These are phyloP conservation scores for Ustilago shanxiensis DNA, from an alignment of 1,284 basidiomycete genomes.

Conservation along the genomic window DNA sequence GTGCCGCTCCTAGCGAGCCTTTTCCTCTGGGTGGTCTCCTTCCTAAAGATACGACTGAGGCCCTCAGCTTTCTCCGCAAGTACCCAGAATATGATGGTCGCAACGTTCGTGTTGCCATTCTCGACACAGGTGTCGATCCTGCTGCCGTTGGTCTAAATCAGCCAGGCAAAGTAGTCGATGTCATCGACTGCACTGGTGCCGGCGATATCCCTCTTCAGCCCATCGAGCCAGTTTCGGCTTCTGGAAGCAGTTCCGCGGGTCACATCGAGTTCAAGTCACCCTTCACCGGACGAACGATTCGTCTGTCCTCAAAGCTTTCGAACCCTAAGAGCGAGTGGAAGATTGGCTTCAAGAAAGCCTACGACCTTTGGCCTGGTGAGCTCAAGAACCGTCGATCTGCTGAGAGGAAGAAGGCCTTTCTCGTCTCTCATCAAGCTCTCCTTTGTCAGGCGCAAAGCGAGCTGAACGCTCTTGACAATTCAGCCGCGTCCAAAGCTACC, in stretches of 20 bases:
- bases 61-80: slow-evolving; percentile 65
- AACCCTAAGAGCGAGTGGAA: slow-evolving; percentile 69
- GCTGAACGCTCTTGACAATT: slow-evolving; percentile 46
- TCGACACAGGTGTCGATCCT: slow-evolving; percentile 71
- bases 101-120: slow-evolving; percentile 68
- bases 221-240: slow-evolving; percentile 37
- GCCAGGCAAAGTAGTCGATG: slow-evolving; percentile 69
- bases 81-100: slow-evolving; percentile 69
- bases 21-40: slow-evolving; percentile 68
- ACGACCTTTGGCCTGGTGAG: slow-evolving; percentile 69
- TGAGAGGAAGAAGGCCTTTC: slow-evolving; percentile 66
- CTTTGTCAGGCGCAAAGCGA: slow-evolving; percentile 60
- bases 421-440: slow-evolving; percentile 64
- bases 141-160: slow-evolving; percentile 68
- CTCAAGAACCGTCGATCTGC: slow-evolving; percentile 64
- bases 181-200: slow-evolving; percentile 70
- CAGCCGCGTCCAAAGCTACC: slow-evolving; percentile 11
- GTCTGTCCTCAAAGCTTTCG: slow-evolving; percentile 51
- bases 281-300: slow-evolving; percentile 63
- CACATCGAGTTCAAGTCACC: slow-evolving; percentile 64
- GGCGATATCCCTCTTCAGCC: slow-evolving; percentile 61
- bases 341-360: slow-evolving; percentile 68
- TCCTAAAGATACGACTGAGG: slow-evolving; percentile 69
- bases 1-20: slow-evolving; percentile 46
- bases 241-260: slow-evolving; percentile 7